phyloP scores from a whole-genome alignment of 306 rosid genomes.

The Senna siamea region DNA sequence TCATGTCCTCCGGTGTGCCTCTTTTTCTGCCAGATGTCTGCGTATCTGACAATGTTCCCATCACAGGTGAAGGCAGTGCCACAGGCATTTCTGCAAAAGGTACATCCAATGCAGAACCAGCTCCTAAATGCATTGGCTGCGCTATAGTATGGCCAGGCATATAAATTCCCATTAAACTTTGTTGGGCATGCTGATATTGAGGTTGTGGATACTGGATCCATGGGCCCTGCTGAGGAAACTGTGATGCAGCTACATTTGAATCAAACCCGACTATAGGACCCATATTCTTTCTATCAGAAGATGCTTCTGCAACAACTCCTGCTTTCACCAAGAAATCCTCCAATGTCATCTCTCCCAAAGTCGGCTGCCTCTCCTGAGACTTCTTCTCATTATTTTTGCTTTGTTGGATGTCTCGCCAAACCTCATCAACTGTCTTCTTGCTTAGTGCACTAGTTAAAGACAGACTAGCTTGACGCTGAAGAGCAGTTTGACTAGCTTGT shows the following conservation, averaged over 20 bases:
- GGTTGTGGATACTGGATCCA: constrained; percentile 81
- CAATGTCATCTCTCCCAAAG: constrained; percentile 96
- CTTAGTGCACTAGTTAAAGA: constrained; percentile 68
- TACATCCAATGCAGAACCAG: constrained; percentile 66
- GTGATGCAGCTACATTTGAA: constrained; percentile 52
- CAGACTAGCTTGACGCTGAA: constrained; percentile 76
- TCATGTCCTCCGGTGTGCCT: constrained; percentile 62
- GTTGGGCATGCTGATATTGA: constrained; percentile 75
- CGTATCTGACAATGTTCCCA: constrained; percentile 71
- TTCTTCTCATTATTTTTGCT: constrained; percentile 56
- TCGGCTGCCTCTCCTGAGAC: constrained; percentile 66
- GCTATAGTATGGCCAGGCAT: constrained; percentile 62
- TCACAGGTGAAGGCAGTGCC: constrained; percentile 64
- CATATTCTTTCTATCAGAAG: constrained; percentile 47
- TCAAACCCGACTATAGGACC: constrained; percentile 51
- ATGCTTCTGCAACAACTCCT: constrained; percentile 70
- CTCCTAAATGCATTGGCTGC: constrained; percentile 66
- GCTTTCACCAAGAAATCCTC: constrained; percentile 97
- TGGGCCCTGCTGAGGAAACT: constrained; percentile 64
- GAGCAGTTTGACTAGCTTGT: constrained; percentile 53
- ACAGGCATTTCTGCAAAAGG: constrained; percentile 66
- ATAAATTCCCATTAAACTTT: constrained; percentile 70
- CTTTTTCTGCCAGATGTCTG: constrained; percentile 73
- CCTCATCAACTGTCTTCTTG: constrained; percentile 96
- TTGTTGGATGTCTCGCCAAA: constrained; percentile 93